A percentile compares a stretch with the other conserved stretches of the same genome.
These are phyloP conservation scores for Quercus phellos DNA, from an alignment of 331 rosid genomes.

Conservation along the genomic window DNA sequence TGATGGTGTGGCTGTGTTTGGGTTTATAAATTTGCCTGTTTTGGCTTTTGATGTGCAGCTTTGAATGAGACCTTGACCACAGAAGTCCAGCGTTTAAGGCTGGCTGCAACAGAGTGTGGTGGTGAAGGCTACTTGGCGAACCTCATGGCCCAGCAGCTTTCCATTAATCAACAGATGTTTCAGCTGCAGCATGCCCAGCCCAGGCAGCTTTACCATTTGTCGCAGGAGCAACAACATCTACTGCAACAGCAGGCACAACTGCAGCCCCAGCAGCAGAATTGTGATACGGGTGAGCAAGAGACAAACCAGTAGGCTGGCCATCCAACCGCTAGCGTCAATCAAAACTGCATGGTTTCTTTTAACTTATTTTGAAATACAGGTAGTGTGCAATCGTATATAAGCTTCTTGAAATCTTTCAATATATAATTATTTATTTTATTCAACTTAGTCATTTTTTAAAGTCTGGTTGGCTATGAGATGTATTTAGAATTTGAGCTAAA, in stretches of 20 bases:
- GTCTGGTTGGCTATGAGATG: constrained; percentile 14
- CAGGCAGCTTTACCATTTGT: constrained; percentile 31
- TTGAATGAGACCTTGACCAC: constrained; percentile 67
- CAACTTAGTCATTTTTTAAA: constrained; percentile 19
- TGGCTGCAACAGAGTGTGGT: constrained; percentile 48
- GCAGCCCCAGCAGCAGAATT: constrained; percentile 42
- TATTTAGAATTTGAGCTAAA: background rate
- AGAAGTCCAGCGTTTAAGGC: constrained; percentile 70
- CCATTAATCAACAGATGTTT: constrained; percentile 54
- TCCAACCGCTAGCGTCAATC: constrained; percentile 8
- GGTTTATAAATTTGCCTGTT: background rate
- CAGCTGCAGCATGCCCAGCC: constrained; percentile 48
- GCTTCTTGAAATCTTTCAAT: constrained; percentile 6
- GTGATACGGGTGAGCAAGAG: constrained; percentile 30
- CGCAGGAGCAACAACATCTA: constrained; percentile 36
- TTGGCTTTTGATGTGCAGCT: constrained; percentile 41
- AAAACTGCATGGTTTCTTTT: constrained; percentile 4
- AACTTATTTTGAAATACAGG: constrained; percentile 13
- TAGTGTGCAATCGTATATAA: constrained; percentile 15
- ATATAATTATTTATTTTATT: constrained; percentile 7
- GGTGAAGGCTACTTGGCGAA: constrained; percentile 60
- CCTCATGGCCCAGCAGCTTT: constrained; percentile 59
- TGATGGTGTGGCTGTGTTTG: constrained; percentile 1
- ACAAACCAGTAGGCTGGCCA: constrained; percentile 12
- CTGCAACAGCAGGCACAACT: constrained; percentile 34